Percentiles rank a stretch among this genome's conserved stretches.
phyloP scores from a whole-genome alignment of 2,329 filamentous ascomycete species.

The Cladophialophora exuberans region DNA sequence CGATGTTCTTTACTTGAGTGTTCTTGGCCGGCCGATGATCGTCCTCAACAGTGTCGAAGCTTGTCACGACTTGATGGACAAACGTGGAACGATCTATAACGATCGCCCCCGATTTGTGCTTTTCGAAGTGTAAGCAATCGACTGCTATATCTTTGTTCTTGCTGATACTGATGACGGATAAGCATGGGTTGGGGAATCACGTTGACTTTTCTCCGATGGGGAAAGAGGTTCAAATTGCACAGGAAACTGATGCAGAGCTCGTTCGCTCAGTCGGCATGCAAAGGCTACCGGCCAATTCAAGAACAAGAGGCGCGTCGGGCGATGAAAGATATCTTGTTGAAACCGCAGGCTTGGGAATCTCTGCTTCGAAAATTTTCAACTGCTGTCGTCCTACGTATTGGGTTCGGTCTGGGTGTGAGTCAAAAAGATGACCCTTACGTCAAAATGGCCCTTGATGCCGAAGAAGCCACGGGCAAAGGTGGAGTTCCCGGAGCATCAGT shows the following conservation, averaged over 20 bases:
- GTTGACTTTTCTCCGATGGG: slow-evolving; percentile 51
- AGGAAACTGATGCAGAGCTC: slow-evolving; percentile 49
- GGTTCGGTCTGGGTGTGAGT: slow-evolving; percentile 47
- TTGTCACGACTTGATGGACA: slow-evolving; percentile 13
- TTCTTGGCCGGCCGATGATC: slow-evolving; percentile 42
- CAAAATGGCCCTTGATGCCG: slow-evolving; percentile 29
- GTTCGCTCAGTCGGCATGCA: slow-evolving; percentile 47
- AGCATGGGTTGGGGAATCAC: slow-evolving; percentile 52
- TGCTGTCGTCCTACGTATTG: slow-evolving; percentile 41
- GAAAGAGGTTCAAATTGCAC: slow-evolving; percentile 49
- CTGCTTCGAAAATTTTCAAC: slow-evolving; percentile 12
- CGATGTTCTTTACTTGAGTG: slow-evolving; percentile 22
- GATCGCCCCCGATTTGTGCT: neutral
- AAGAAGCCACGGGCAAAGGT: slow-evolving; percentile 25
- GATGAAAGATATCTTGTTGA: slow-evolving; percentile 3
- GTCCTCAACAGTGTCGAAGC: slow-evolving; percentile 40
- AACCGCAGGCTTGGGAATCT: slow-evolving; percentile 9
- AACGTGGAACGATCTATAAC: neutral
- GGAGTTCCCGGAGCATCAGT: slow-evolving; percentile 41
- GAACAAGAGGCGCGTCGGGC: slow-evolving; percentile 27
- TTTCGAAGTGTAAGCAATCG: neutral
- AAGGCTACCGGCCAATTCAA: slow-evolving; percentile 33
- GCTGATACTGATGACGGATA: neutral
- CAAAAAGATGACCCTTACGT: slow-evolving; percentile 37
- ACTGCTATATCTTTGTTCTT: no score